Evolutionary conservation across 2,329 filamentous ascomycete genomes (phyloP).

Genomic region (Exophiala sp.): DNA sequence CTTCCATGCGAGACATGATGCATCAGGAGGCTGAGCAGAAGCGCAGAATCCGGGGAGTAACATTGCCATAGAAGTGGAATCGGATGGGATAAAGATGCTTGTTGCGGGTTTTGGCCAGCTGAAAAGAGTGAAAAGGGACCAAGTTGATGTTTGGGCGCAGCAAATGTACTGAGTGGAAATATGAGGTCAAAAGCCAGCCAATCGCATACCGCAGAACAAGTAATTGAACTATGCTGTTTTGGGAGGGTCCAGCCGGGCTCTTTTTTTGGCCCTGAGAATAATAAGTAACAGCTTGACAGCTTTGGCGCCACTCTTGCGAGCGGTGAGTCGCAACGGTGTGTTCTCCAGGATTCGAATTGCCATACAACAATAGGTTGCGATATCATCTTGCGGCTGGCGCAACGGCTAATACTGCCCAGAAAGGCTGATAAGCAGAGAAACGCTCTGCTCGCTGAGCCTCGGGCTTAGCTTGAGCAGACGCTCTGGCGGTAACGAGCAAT

Average conservation of each 20-base stretch:
- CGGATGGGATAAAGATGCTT: background rate
- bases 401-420: too few relatives aligned
- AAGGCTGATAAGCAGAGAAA: too few relatives aligned
- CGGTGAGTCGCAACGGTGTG: too few relatives aligned
- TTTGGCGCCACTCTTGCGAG: too few relatives aligned
- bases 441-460: too few relatives aligned
- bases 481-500: too few relatives aligned
- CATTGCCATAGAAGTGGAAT: too few relatives aligned
- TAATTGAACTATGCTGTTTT: background rate
- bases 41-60: background rate
- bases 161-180: background rate
- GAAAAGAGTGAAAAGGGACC: background rate
- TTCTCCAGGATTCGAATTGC: background rate
- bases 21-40: background rate
- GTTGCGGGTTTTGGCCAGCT: background rate
- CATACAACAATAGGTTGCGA: too few relatives aligned
- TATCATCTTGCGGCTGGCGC: too few relatives aligned
- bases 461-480: too few relatives aligned
- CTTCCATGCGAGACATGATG: background rate
- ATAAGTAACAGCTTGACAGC: too few relatives aligned
- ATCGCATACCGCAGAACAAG: background rate
- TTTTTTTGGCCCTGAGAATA: too few relatives aligned
- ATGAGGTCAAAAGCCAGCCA: background rate
- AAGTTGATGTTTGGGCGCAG: background rate
- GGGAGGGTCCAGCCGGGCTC: background rate